Conservation (phyloP, 2,329 filamentous ascomycete genomes). For the Hypoxylon sp. region DNA sequence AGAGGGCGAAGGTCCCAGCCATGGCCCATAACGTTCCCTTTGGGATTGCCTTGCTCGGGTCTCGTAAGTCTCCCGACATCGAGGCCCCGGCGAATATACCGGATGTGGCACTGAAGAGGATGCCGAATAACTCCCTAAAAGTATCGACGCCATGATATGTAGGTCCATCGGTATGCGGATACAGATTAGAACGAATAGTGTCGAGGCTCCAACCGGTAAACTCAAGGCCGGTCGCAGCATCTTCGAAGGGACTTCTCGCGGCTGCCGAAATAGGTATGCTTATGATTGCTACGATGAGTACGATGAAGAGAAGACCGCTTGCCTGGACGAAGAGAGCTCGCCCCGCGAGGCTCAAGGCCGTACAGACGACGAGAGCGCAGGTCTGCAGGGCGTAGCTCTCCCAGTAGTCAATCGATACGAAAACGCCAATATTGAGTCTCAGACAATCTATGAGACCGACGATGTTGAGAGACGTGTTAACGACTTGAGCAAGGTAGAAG, state of each 20-base stretch:
- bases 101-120: conserved; percentile 75
- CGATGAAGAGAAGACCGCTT: conserved; percentile 76
- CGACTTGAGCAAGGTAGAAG: conserved; percentile 88
- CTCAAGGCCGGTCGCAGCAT: conserved; percentile 67
- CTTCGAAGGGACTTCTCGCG: conserved; percentile 71
- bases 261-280: conserved; percentile 85
- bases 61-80: conserved; percentile 86
- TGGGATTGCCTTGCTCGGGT: conserved; percentile 85
- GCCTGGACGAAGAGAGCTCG: conserved; percentile 82
- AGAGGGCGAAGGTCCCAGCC: conserved; percentile 76
- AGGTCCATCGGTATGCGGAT: conserved; percentile 71
- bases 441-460: conserved; percentile 87
- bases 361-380: conserved; percentile 73
- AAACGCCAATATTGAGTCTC: conserved; percentile 73
- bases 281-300: conserved; percentile 76
- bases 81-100: conserved; percentile 77
- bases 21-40: conserved; percentile 84
- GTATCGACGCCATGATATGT: conserved; percentile 70
- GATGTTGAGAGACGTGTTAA: conserved; percentile 87
- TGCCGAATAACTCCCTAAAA: conserved; percentile 85
- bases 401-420: conserved; percentile 77
- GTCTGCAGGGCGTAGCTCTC: conserved; percentile 80
- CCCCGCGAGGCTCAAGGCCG: conserved; percentile 78
- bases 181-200: conserved; percentile 77
- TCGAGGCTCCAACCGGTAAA: conserved; percentile 79